These are phyloP conservation scores for Penicillium psychrosexuale DNA, from an alignment of 2,329 filamentous ascomycete species.

Conservation along the genomic window DNA sequence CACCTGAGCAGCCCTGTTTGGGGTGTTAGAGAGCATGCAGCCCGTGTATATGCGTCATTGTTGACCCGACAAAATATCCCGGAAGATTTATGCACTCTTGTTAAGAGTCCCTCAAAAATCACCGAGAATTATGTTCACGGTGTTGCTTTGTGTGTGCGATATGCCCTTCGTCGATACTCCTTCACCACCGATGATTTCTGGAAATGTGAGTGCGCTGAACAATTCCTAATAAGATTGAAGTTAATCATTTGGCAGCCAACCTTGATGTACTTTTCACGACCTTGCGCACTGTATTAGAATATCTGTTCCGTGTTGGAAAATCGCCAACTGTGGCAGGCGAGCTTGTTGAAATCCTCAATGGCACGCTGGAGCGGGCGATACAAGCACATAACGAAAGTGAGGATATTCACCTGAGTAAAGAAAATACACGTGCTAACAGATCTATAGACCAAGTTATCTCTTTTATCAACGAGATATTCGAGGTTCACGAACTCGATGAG, in stretches of 20 bases:
- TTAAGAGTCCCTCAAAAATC: constrained; percentile 15
- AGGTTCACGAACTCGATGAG: constrained; percentile 29
- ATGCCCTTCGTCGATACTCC: constrained; percentile 37
- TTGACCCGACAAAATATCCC: constrained; percentile 35
- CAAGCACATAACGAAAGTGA: constrained; percentile 32
- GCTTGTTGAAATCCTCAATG: constrained; percentile 39
- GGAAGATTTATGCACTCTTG: constrained; percentile 26
- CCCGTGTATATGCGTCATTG: constrained; percentile 43
- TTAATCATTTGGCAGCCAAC: constrained; percentile 27
- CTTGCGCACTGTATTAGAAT: constrained; percentile 25
- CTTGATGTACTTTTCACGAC: constrained; percentile 25
- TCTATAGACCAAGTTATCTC: constrained; percentile 15
- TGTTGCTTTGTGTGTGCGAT: constrained; percentile 39
- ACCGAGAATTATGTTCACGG: constrained; percentile 43
- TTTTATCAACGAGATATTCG: constrained; percentile 24
- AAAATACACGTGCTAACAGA: constrained; percentile 5
- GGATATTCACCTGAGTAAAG: neutral
- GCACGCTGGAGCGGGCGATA: constrained; percentile 34
- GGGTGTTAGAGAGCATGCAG: constrained; percentile 48
- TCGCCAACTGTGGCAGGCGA: constrained; percentile 37
- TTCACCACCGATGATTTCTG: constrained; percentile 34
- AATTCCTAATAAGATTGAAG: too few species aligned
- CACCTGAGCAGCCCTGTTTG: constrained; percentile 46
- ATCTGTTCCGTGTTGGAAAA: constrained; percentile 27
- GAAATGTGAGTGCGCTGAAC: constrained; percentile 28